A percentile compares a stretch with the other conserved stretches of the same genome.
phyloP scores from a whole-genome alignment of 345 rosid genomes.

The Brassica incana region DNA sequence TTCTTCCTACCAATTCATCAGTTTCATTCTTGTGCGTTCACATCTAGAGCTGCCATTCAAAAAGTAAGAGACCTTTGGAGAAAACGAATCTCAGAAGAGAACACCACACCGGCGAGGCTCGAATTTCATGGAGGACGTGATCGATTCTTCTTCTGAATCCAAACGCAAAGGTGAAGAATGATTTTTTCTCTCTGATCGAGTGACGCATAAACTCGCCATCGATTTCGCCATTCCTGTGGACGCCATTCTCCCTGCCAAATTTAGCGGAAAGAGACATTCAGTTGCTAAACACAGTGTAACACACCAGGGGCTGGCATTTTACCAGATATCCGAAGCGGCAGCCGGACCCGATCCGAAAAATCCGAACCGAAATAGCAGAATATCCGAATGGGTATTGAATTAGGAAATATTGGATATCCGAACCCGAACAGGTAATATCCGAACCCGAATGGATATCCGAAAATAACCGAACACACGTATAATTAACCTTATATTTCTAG shows the following conservation, averaged over 20 bases:
- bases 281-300: neutral
- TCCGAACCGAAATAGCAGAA: too few species aligned
- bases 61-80: neutral
- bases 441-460: too few species aligned
- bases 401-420: too few species aligned
- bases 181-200: conserved; percentile 15
- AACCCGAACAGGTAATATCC: too few species aligned
- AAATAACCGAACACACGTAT: too few species aligned
- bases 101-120: neutral
- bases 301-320: too few species aligned
- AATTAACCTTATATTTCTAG: too few species aligned
- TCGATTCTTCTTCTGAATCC: conserved; percentile 31
- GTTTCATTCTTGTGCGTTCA: conserved; percentile 9
- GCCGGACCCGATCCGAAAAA: too few species aligned
- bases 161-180: conserved; percentile 7
- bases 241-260: conserved; percentile 42
- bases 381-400: too few species aligned
- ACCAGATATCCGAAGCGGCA: too few species aligned
- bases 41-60: neutral
- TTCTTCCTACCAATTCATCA: conserved; percentile 18
- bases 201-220: conserved; percentile 35
- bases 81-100: neutral
- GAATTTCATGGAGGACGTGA: conserved; percentile 12
- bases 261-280: conserved; percentile 12
- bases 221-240: conserved; percentile 46